Percentiles rank a stretch among this genome's conserved stretches.
These are phyloP conservation scores for Infundibulicybe gibba DNA, from an alignment of 768 basidiomycete genomes.

Conservation along the genomic window DNA sequence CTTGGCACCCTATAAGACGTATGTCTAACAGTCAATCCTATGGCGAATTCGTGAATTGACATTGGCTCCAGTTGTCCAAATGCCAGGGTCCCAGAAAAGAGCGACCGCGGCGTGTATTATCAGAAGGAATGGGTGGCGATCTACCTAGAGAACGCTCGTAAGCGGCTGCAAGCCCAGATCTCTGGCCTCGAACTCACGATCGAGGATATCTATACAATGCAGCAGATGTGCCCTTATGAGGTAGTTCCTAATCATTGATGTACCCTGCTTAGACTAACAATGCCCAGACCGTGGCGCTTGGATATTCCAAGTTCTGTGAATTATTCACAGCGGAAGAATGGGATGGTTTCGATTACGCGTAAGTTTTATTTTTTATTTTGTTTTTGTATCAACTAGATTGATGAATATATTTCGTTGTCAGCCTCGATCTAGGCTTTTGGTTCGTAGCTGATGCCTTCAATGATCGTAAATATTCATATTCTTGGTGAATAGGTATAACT, in stretches of 20 bases:
- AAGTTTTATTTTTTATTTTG: conserved; percentile 27
- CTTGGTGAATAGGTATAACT: conserved; percentile 50
- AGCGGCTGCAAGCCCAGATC: conserved; percentile 56
- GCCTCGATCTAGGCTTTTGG: conserved; percentile 69
- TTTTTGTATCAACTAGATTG: neutral
- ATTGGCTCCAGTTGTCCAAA: conserved; percentile 55
- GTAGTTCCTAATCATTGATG: conserved; percentile 24
- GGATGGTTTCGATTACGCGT: conserved; percentile 91
- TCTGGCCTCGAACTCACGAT: conserved; percentile 58
- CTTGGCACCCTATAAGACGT: conserved; percentile 81
- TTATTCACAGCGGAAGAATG: conserved; percentile 91
- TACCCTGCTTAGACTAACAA: conserved; percentile 1
- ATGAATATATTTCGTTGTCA: conserved; percentile 16
- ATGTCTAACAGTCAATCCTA: conserved; percentile 11
- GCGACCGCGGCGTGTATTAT: conserved; percentile 56
- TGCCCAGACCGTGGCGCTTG: conserved; percentile 77
- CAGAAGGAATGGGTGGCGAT: conserved; percentile 61
- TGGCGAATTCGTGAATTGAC: too few relatives aligned
- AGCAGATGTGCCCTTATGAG: conserved; percentile 85
- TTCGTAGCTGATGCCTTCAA: conserved; percentile 9
- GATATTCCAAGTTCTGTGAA: conserved; percentile 88
- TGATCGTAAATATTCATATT: neutral
- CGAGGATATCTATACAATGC: conserved; percentile 73
- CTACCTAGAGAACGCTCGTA: conserved; percentile 66
- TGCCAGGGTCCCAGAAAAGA: conserved; percentile 38